phyloP scores from a whole-genome alignment of 2,329 filamentous ascomycete genomes.

The Scedosporium dehoogii region DNA sequence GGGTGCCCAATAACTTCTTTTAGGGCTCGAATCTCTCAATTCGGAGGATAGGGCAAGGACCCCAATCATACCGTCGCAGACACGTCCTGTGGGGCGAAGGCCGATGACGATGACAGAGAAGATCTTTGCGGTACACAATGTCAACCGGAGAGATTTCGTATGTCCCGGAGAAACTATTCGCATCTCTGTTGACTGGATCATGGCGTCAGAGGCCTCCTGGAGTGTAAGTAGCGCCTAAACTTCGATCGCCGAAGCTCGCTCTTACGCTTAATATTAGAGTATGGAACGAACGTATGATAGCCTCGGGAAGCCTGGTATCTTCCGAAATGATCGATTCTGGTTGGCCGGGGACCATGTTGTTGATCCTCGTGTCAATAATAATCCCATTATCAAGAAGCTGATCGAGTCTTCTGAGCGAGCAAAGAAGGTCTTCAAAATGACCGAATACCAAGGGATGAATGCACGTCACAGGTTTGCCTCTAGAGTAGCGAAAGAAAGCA shows the following conservation, averaged over 20 bases:
- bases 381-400: conserved; percentile 24
- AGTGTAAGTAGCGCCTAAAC: neutral
- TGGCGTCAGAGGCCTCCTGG: conserved; percentile 34
- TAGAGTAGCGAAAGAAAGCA: neutral
- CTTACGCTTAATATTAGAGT: conserved; percentile 9
- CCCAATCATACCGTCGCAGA: neutral
- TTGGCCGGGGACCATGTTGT: conserved; percentile 38
- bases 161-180: conserved; percentile 28
- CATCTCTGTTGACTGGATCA: conserved; percentile 34
- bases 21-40: neutral
- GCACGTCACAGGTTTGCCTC: neutral
- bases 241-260: too few species aligned
- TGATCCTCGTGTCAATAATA: conserved; percentile 29
- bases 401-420: conserved; percentile 26
- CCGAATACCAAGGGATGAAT: conserved; percentile 18
- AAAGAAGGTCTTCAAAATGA: conserved; percentile 30
- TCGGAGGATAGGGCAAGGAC: neutral
- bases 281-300: conserved; percentile 30
- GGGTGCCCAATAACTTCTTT: neutral
- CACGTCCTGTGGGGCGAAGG: neutral
- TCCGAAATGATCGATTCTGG: conserved; percentile 40
- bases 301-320: conserved; percentile 30
- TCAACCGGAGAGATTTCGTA: conserved; percentile 14
- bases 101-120: neutral
- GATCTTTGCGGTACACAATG: neutral